Evolutionary conservation across 2,329 filamentous ascomycete genomes (phyloP), one percentile per base, ranked within the genome.

Genomic region (Drechslerella stenobrocha): DNA sequence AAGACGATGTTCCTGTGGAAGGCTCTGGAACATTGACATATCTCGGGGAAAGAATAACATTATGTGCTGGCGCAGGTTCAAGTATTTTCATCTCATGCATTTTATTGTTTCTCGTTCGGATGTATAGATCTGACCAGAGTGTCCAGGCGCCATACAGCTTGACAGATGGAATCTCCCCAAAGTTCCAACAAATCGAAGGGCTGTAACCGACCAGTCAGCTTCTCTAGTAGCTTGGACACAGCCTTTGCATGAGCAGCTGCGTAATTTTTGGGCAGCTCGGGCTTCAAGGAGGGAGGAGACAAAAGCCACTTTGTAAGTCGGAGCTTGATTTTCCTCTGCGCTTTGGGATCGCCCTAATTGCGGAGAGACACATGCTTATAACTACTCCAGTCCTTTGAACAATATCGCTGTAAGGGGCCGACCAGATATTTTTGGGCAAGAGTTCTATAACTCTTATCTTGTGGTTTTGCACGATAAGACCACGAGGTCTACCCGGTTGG

Each of bases 151-250:
- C 11, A 59, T 67, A 8, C 55, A 67, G 47, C 45, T 67, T 1
- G 63, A 67, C 34, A 55, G 52, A 52, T 67, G 63, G 63, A 60
- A 46, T 20, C 50, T 67, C 26, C 63, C 63, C 6, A 67, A 67
- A 18, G 24, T 67, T 22, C 55, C 55, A 3, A 13, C 34, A 1
- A 55, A 51, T 40, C 55, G 42, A 18, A 60, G 23, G 26, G 63
- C 63, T 1, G 55, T 56, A n/a, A 67, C 63, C 2, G 58, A 56
- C 35, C 52, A 67, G 40, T 59, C 63, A 3, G 63, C 63, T 4
- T 67, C 59, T 28, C 28, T 67, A 2, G 63, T 67, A 6, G 63
- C 50, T 3, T 67, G 63, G 63, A 67, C 44, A 20, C 63, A 67
- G 18, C 63, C 63, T n/a, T 28, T 67, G 15, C 63, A 67, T 15